These are phyloP conservation scores for Serpula lacrymans DNA, from an alignment of 768 basidiomycete genomes.

Conservation along the genomic window DNA sequence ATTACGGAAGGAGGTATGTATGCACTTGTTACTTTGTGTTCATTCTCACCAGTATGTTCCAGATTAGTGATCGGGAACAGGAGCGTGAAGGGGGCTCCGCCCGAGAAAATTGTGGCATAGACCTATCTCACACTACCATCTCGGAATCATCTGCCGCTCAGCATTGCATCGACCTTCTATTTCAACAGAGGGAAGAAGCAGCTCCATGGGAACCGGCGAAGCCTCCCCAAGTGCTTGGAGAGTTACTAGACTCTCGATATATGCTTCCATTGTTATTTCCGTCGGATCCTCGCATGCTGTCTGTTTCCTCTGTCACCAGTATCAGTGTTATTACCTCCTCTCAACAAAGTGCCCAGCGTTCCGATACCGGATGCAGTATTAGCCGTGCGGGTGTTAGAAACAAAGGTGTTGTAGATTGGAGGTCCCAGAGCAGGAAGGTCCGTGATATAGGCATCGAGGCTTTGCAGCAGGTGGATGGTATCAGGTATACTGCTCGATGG, in stretches of 20 bases:
- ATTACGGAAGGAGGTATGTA: conserved; percentile 71
- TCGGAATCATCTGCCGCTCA: conserved; percentile 37
- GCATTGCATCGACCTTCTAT: conserved; percentile 73
- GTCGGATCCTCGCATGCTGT: conserved; percentile 72
- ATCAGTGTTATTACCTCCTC: conserved; percentile 15
- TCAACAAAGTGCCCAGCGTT: conserved; percentile 14
- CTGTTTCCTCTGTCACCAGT: conserved; percentile 56
- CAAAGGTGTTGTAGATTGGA: conserved; percentile 52
- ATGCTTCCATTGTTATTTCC: conserved; percentile 91
- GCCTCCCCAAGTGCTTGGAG: conserved; percentile 81
- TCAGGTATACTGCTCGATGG: conserved; percentile 60
- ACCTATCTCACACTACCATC: conserved; percentile 24
- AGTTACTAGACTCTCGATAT: conserved; percentile 86
- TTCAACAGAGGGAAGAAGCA: conserved; percentile 63
- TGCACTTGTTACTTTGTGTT: conserved; percentile 1
- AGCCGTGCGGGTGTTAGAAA: conserved; percentile 36
- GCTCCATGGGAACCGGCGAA: conserved; percentile 75
- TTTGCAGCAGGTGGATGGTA: conserved; percentile 70
- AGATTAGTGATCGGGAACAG: conserved; percentile 69
- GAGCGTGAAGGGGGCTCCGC: conserved; percentile 71
- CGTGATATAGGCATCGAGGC: conserved; percentile 58
- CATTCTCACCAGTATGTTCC: conserved; percentile 3
- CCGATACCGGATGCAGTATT: conserved; percentile 34
- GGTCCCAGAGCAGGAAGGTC: conserved; percentile 53
- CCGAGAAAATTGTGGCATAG: too few relatives aligned